These are phyloP conservation scores for Asterophora lycoperdoides DNA, from an alignment of 768 basidiomycete genomes.

Conservation along the genomic window DNA sequence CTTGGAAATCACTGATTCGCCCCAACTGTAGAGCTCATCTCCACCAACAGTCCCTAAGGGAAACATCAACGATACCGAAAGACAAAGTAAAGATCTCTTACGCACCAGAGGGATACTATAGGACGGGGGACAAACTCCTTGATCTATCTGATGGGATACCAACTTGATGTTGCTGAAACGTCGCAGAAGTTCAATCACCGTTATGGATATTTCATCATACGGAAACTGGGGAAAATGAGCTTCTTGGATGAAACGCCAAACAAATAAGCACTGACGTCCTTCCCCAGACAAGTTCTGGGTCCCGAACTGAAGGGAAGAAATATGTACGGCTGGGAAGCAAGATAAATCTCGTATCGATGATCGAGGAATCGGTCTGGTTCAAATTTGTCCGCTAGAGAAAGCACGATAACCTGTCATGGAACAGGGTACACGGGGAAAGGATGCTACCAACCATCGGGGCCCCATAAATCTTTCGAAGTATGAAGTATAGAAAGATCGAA, in stretches of 20 bases:
- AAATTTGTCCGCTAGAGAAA: conserved; percentile 22
- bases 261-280: not conserved
- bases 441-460: conserved; percentile 31
- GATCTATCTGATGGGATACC: not conserved
- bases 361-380: conserved; percentile 51
- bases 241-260: not conserved
- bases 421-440: not conserved
- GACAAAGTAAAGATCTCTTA: not conserved
- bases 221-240: conserved; percentile 36
- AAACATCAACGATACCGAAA: not conserved
- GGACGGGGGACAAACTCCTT: not conserved
- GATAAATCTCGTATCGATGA: conserved; percentile 35
- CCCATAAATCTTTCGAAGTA: conserved; percentile 35
- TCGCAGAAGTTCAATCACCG: conserved; percentile 42
- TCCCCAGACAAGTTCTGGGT: conserved; percentile 1
- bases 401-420: not conserved
- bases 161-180: not conserved
- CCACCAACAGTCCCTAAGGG: too few species aligned
- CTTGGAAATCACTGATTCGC: too few species aligned
- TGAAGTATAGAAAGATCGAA: conserved; percentile 16
- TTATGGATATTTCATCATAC: conserved; percentile 48
- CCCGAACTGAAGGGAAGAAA: conserved; percentile 22
- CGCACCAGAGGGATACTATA: not conserved
- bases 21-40: too few species aligned
- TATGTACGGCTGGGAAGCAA: conserved; percentile 37